Evolutionary conservation across 257 asterid genomes (phyloP).

Genomic region (Verbascum thapsus): DNA sequence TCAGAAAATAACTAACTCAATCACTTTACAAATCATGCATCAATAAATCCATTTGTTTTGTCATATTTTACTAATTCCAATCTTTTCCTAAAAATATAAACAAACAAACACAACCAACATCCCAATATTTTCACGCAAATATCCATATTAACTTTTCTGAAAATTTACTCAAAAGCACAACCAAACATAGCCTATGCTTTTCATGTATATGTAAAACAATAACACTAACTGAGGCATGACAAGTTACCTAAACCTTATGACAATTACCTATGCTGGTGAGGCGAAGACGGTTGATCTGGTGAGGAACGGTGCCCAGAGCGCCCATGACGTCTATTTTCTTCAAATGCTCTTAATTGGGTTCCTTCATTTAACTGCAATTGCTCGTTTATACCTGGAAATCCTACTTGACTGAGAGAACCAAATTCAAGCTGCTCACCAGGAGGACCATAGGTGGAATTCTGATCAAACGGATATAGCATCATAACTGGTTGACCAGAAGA

Average conservation of each 20-base stretch:
- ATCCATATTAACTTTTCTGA: no score
- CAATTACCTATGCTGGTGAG: conserved; percentile 67
- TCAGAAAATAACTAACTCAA: no score
- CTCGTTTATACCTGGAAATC: conserved; percentile 46
- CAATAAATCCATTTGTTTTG: no score
- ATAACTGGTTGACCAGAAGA: conserved; percentile 42
- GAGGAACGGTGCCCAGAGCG: conserved; percentile 57
- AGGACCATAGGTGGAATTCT: conserved; percentile 42
- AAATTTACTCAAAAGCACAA: no score
- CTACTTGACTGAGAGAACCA: conserved; percentile 57
- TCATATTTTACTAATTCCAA: no score
- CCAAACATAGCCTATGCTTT: no score
- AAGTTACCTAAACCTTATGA: conserved; percentile 4
- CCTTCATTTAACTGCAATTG: conserved; percentile 53
- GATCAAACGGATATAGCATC: conserved; percentile 60
- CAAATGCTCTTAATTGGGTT: conserved; percentile 48
- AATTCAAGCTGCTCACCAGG: conserved; percentile 63
- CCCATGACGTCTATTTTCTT: conserved; percentile 58
- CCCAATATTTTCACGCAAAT: no score
- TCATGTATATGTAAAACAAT: neutral
- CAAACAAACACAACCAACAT: no score
- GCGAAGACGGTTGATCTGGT: conserved; percentile 83
- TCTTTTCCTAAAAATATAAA: no score
- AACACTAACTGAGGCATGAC: neutral
- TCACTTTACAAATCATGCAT: no score